Evolutionary conservation across 2,329 filamentous ascomycete genomes (phyloP), one percentile per base, ranked within the genome.

Genomic region (Hypomyces rosellus): DNA sequence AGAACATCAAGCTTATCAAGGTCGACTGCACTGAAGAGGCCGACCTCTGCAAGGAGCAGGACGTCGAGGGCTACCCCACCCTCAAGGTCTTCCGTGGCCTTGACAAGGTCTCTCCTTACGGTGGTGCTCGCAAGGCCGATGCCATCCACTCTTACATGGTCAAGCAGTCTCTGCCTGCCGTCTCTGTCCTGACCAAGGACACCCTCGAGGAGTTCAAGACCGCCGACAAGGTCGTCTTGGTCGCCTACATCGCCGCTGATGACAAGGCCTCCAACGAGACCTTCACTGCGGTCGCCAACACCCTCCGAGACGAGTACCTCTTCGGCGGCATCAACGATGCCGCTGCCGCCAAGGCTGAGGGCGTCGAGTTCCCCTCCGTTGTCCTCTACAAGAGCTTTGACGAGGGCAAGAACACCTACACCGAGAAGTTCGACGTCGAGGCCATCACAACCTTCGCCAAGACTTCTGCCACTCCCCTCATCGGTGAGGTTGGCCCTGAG

Each of bases 61-160:
- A 89, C 56, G 91, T 99, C 40, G 90, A 97, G 78, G 93, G 93
- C 59, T 99, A 99, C 80, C 93, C 93, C 56, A 99, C 93, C 59
- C 83, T 99, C 68, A 99, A 97, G 85, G 83, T 99, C 74, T 99
- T 99, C 90, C 89, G 92, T 64, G 92, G 93, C 61, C 72, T 75
- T 40, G 89, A 96, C 11, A 89, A 86, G 68, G 74, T 89, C 67
- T 14, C 34, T 58, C 86, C 91, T 57, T 99, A 99, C 76, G 77
- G 78, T 63, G 93, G 93, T 66, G 86, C 89, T 72, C 84, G 93
- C 71, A 96, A 97, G 79, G 85, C 91, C 58, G 84, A 82, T 71
- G 82, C 78, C 56, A 85, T 85, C 67, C 78, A 80, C 44, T 85
- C 84, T 22, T 97, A 96, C 80, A 99, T 99, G 93, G 86, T 89